Percentiles rank a stretch among this genome's conserved stretches.
Evolutionary conservation across 192 early-diverging fungal species (phyloP).

Genomic region (Backusella tarrabulga): DNA sequence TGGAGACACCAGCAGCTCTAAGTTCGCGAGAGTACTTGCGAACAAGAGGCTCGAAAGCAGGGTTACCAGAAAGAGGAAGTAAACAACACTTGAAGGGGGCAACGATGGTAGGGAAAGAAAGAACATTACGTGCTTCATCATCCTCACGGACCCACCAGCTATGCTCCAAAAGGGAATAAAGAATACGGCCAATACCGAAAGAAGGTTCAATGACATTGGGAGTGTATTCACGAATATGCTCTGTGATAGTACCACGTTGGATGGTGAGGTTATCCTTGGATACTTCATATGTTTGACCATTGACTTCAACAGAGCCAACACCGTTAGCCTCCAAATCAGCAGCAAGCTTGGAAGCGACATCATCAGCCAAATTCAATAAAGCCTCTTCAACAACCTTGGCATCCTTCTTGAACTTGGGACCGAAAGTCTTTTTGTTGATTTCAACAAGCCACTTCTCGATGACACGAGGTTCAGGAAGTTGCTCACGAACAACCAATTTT

Average conservation of each 20-base stretch:
- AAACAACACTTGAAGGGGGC: conserved; percentile 95
- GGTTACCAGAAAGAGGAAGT: conserved; percentile 80
- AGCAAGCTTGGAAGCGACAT: conserved; percentile 57
- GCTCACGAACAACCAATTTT: conserved; percentile 92
- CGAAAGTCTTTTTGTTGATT: conserved; percentile 93
- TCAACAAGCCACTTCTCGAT: conserved; percentile 78
- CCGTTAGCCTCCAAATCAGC: conserved; percentile 52
- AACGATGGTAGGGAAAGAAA: conserved; percentile 89
- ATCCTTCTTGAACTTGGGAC: conserved; percentile 89
- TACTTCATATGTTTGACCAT: conserved; percentile 64
- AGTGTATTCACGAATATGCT: conserved; percentile 83
- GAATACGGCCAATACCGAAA: conserved; percentile 97
- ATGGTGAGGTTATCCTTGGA: conserved; percentile 44
- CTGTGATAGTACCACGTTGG: conserved; percentile 36
- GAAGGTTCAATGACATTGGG: conserved; percentile 99
- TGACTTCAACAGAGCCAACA: conserved; percentile 50
- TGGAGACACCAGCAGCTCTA: conserved; percentile 73
- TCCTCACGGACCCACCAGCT: conserved; percentile 86
- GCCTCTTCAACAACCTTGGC: conserved; percentile 85
- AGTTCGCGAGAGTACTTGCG: conserved; percentile 63
- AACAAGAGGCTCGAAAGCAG: conserved; percentile 74
- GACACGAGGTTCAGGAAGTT: conserved; percentile 77
- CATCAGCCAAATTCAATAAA: conserved; percentile 57
- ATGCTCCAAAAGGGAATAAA: conserved; percentile 96
- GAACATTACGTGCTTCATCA: conserved; percentile 86